phyloP scores from a whole-genome alignment of 2,329 filamentous ascomycete genomes.

The Eurotiales sp. region DNA sequence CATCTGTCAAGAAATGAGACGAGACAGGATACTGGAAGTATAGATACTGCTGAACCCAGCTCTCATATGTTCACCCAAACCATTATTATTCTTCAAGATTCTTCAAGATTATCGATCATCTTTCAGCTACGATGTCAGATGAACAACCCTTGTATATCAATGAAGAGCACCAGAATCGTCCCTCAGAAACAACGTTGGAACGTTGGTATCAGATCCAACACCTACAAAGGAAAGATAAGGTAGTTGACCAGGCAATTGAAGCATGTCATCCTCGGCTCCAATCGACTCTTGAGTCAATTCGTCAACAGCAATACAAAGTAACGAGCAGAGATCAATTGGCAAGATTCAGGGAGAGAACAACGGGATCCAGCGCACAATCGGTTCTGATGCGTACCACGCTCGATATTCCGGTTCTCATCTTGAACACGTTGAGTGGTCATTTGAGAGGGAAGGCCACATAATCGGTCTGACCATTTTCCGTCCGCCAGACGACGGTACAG shows the following conservation, averaged over 20 bases:
- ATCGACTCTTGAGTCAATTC: neutral
- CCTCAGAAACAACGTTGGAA: no score
- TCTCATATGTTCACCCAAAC: neutral
- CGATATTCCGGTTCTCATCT: constrained; percentile 1
- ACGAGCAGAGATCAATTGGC: neutral
- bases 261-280: neutral
- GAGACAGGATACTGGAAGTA: neutral
- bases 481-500: constrained; percentile 3
- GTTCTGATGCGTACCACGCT: constrained; percentile 1
- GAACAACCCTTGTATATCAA: constrained; percentile 3
- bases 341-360: constrained; percentile 1
- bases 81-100: neutral
- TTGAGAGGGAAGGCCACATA: constrained; percentile 1
- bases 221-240: neutral
- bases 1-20: neutral
- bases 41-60: constrained; percentile 1
- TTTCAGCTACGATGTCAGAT: constrained; percentile 2
- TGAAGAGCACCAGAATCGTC: neutral
- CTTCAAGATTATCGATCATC: no score
- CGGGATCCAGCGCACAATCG: neutral
- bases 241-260: neutral
- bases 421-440: constrained; percentile 1
- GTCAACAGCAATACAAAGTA: constrained; percentile 2
- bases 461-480: neutral
- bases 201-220: no score